Evolutionary conservation across 371 early-diverging fungal species (phyloP).

Genomic region (Mortierella sp.): DNA sequence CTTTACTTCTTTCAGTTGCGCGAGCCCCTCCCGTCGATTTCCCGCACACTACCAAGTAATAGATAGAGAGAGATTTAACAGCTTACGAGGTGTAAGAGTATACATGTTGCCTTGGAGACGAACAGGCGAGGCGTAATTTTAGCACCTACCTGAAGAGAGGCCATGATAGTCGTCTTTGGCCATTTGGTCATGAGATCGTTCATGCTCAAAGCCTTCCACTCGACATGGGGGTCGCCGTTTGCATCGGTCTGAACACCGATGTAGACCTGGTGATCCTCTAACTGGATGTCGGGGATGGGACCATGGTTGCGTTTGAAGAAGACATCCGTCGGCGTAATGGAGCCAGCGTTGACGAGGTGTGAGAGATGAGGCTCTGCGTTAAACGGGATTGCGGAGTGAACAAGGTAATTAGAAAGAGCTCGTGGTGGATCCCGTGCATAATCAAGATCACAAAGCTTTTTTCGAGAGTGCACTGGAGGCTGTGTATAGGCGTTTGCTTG

Average conservation of each 20-base stretch:
- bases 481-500: too few relatives aligned
- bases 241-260: slow-evolving; percentile 43
- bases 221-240: slow-evolving; percentile 2
- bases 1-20: slow-evolving; percentile 80
- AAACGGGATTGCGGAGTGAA: too few relatives aligned
- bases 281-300: slow-evolving; percentile 83
- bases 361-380: slow-evolving; percentile 67
- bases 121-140: too few relatives aligned
- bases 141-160: slow-evolving; percentile 52
- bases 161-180: slow-evolving; percentile 37
- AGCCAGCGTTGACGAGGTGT: slow-evolving; percentile 60
- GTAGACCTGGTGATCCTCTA: slow-evolving; percentile 57
- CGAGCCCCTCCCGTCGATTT: slow-evolving; percentile 85
- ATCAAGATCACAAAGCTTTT: too few relatives aligned
- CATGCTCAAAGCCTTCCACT: slow-evolving; percentile 44
- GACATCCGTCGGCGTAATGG: slow-evolving; percentile 63
- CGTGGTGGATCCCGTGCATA: too few relatives aligned
- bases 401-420: too few relatives aligned
- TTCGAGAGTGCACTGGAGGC: too few relatives aligned
- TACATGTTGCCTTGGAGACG: too few relatives aligned
- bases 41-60: slow-evolving; percentile 88
- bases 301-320: slow-evolving; percentile 86
- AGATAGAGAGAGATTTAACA: too few relatives aligned
- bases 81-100: too few relatives aligned
- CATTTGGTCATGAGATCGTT: slow-evolving; percentile 48